Conservation (phyloP, 495 filamentous ascomycete species). For the Xylaria grammica region DNA sequence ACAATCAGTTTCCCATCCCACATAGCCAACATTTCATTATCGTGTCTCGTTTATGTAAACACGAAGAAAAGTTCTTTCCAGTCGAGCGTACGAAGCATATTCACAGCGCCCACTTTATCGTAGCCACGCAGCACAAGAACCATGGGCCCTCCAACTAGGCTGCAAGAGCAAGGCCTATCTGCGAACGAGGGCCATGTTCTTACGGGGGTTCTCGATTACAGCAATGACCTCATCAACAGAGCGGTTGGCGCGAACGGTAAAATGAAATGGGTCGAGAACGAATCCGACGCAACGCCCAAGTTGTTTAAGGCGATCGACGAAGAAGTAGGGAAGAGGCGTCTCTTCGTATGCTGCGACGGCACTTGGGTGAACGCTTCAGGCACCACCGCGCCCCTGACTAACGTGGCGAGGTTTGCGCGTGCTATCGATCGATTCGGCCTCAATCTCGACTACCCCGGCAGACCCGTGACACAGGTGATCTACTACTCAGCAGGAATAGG, state of each 20-base stretch:
- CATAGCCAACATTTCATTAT: too few species aligned
- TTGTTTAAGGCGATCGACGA: slow-evolving; percentile 5
- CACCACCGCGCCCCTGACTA: slow-evolving; percentile 6
- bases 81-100: neutral
- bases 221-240: slow-evolving; percentile 6
- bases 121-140: neutral
- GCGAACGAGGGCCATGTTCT: neutral
- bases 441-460: neutral
- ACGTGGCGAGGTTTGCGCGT: slow-evolving; percentile 14
- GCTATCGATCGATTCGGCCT: slow-evolving; percentile 13
- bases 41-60: neutral
- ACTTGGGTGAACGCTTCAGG: slow-evolving; percentile 16
- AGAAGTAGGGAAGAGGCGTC: slow-evolving; percentile 15
- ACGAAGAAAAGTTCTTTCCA: neutral
- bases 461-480: slow-evolving; percentile 6
- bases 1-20: too few species aligned
- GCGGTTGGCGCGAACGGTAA: neutral
- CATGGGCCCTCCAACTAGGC: neutral
- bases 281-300: neutral
- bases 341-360: slow-evolving; percentile 19
- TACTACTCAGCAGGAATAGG: slow-evolving; percentile 17
- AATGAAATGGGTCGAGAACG: neutral
- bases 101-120: neutral
- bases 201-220: neutral
- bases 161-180: neutral